Base-by-base conservation (phyloP, 768 basidiomycete species). In the Serendipita sp. region DNA sequence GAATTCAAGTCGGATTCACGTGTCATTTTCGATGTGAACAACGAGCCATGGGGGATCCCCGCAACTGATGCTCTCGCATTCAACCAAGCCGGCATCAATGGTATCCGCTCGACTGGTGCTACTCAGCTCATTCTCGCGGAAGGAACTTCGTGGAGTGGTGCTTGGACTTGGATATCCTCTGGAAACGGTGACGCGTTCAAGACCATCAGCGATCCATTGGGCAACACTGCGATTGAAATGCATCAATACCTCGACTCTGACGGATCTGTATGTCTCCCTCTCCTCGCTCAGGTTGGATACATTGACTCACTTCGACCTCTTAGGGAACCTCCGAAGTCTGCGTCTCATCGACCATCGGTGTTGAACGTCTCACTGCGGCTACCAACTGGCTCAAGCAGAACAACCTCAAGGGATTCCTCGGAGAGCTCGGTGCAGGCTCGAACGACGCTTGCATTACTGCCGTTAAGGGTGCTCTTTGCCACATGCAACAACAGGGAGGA, bases 221-320 rank as follows among this genome's bases (percentile, higher is more conserved):
- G 35, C 37, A 60, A 60, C 28, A n/a, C 35, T 24, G 56, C 63
- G 18, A 2, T 69, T 80, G 82, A 86, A 70, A 84, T 85, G 81
- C 83, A 86, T 72, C 83, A 85, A 71, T 86, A 86, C 75, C 83
- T 86, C 68, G 84, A 85, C 72, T 79, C 78, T 44, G 83, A 86
- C 69, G 78, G 81, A 68, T 83, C 82, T 18, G 71, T 70, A 16
- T 8, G 48, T 7, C 41, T 41, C 24, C 24, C 24, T 24, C 24
- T 46, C 13, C 45, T 18, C 16, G 32, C 8, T 18, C 48, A 53
- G 18, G n/a, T 53, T 32, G 18, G n/a, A 34, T 7, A 53, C 10
- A 16, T 53, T 53, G 5, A n/a, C 32, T 32, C 8, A 24, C 18
- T 5, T 8, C 18, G 41, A 41, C 3, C 5, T 13, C 5, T 8